phyloP scores from a whole-genome alignment of 768 basidiomycete species.

The Favolaschia claudopus region DNA sequence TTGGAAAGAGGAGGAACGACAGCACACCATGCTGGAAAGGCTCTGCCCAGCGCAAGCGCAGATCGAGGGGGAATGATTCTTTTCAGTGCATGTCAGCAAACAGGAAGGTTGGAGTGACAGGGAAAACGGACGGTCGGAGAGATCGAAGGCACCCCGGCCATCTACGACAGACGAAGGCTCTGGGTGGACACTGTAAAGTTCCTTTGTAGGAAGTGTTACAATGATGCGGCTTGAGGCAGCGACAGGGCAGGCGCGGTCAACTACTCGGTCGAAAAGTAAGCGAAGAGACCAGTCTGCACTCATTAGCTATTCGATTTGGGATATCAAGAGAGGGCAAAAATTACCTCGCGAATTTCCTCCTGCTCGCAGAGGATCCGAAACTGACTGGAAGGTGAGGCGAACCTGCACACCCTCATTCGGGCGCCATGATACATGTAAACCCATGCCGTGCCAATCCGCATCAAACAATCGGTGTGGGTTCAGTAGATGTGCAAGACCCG shows the following conservation, averaged over 20 bases:
- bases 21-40: slow-evolving; percentile 71
- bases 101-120: slow-evolving; percentile 10
- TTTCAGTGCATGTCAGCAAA: slow-evolving; percentile 17
- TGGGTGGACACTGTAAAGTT: slow-evolving; percentile 57
- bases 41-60: slow-evolving; percentile 63
- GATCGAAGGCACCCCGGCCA: slow-evolving; percentile 55
- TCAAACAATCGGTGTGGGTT: slow-evolving; percentile 89
- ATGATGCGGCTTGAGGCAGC: slow-evolving; percentile 65
- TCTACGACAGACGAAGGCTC: slow-evolving; percentile 49
- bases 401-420: slow-evolving; percentile 67
- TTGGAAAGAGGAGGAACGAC: no score
- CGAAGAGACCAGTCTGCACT: slow-evolving; percentile 76
- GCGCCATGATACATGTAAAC: slow-evolving; percentile 76
- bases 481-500: slow-evolving; percentile 83
- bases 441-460: slow-evolving; percentile 91
- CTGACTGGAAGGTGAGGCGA: slow-evolving; percentile 73
- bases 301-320: background rate
- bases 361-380: slow-evolving; percentile 77
- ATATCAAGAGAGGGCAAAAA: slow-evolving; percentile 7
- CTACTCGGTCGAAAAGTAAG: slow-evolving; percentile 69
- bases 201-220: slow-evolving; percentile 54
- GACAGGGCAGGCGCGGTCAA: slow-evolving; percentile 74
- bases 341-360: slow-evolving; percentile 63
- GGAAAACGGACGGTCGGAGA: slow-evolving; percentile 50
- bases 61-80: slow-evolving; percentile 64